Evolutionary conservation across 352 stramenopile species (phyloP).

Genomic region (Pythium rhizo-oryzae): DNA sequence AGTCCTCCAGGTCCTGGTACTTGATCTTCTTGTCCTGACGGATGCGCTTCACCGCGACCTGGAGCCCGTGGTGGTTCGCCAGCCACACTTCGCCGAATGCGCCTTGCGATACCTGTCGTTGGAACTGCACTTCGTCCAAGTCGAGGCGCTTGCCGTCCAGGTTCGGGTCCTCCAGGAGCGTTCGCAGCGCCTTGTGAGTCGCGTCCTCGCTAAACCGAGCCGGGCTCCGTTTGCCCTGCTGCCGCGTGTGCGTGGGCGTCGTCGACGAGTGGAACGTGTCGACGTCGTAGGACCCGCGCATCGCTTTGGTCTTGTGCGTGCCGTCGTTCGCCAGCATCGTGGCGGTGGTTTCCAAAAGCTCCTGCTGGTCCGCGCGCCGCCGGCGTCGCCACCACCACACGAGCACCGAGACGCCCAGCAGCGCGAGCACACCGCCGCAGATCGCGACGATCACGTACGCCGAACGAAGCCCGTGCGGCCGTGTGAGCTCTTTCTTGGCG

Average conservation of each 20-base stretch:
- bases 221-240: not conserved
- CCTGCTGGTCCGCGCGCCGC: not conserved
- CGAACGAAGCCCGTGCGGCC: not conserved
- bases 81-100: conserved; percentile 62
- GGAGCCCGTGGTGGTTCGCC: conserved; percentile 12
- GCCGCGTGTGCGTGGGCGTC: conserved; percentile 12
- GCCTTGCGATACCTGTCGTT: conserved; percentile 40
- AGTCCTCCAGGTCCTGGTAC: conserved; percentile 36
- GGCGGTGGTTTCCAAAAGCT: not conserved
- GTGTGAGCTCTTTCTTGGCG: conserved; percentile 5
- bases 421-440: not conserved
- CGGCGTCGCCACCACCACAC: conserved; percentile 10
- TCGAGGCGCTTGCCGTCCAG: conserved; percentile 39
- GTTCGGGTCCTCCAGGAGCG: conserved; percentile 42
- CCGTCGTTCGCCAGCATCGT: conserved; percentile 2
- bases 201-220: conserved; percentile 10
- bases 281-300: not conserved
- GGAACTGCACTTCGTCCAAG: conserved; percentile 46
- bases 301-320: not conserved
- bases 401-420: not conserved
- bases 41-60: conserved; percentile 28
- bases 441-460: not conserved
- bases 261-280: conserved; percentile 14
- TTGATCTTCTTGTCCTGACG: conserved; percentile 16
- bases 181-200: conserved; percentile 12